phyloP scores from a whole-genome alignment of 176 grass and related monocot genomes.

The Bothriochloa decipiens region DNA sequence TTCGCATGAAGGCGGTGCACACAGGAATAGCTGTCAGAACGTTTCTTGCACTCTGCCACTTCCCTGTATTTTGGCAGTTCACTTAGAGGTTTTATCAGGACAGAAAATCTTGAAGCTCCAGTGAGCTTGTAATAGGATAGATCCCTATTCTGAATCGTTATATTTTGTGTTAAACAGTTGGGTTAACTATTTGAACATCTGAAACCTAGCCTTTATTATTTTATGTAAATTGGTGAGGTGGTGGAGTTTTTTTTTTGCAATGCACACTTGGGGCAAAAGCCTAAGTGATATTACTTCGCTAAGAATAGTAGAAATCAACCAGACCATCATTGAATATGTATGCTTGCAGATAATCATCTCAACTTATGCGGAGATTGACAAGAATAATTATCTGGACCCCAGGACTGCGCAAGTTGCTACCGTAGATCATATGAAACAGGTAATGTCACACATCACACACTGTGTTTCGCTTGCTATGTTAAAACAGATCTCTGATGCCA shows the following conservation, averaged over 20 bases:
- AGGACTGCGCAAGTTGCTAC: constrained; percentile 95
- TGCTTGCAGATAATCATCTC: constrained; percentile 81
- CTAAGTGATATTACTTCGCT: neutral
- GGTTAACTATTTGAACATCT: neutral
- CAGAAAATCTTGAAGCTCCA: neutral
- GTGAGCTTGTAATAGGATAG: neutral
- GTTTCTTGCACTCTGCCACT: neutral
- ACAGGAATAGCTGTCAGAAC: neutral
- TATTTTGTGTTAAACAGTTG: neutral
- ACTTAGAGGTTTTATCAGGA: neutral
- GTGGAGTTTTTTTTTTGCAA: neutral
- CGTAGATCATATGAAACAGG: constrained; percentile 94
- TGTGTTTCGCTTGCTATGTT: neutral
- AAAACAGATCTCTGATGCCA: constrained; percentile 4
- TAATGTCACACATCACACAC: constrained; percentile 26
- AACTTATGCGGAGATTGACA: constrained; percentile 79
- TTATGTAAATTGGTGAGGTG: no score
- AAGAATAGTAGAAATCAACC: neutral
- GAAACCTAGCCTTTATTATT: neutral
- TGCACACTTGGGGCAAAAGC: neutral
- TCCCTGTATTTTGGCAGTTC: neutral
- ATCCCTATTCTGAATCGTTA: neutral
- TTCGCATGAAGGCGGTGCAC: neutral
- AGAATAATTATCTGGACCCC: constrained; percentile 78
- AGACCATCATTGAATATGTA: neutral